Evolutionary conservation across 2,329 filamentous ascomycete species (phyloP).

Genomic region (Aspergillus sp.): DNA sequence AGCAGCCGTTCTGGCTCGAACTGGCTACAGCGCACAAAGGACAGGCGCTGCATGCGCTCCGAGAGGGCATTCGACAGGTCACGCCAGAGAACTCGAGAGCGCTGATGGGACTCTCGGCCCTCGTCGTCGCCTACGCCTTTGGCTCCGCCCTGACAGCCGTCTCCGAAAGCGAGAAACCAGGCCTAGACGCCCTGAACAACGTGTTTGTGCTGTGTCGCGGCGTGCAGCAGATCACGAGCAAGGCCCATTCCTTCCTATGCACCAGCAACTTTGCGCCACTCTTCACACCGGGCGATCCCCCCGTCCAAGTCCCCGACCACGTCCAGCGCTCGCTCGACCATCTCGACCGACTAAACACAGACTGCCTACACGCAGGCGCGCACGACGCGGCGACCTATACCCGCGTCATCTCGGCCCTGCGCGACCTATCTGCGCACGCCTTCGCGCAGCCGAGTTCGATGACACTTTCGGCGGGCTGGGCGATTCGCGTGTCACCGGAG

Average conservation of each 20-base stretch:
- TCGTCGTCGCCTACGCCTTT: slow-evolving; percentile 30
- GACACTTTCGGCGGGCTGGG: slow-evolving; percentile 28
- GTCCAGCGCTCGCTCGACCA: background rate
- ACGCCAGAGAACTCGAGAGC: slow-evolving; percentile 22
- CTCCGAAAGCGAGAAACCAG: slow-evolving; percentile 2
- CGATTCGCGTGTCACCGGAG: slow-evolving; percentile 21
- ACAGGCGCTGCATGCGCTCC: slow-evolving; percentile 9
- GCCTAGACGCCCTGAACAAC: slow-evolving; percentile 10
- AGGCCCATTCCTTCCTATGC: background rate
- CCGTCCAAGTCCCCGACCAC: background rate
- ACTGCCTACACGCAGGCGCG: background rate
- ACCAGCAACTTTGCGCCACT: slow-evolving; percentile 14
- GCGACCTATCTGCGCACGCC: slow-evolving; percentile 16
- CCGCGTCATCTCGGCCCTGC: slow-evolving; percentile 15
- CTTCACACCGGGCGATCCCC: background rate
- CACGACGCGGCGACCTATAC: slow-evolving; percentile 4
- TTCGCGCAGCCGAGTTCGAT: slow-evolving; percentile 24
- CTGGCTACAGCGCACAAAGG: slow-evolving; percentile 26
- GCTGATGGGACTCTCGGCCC: slow-evolving; percentile 22
- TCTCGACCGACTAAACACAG: slow-evolving; percentile 6
- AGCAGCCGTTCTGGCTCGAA: slow-evolving; percentile 23
- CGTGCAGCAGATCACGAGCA: slow-evolving; percentile 6
- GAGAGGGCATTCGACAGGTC: slow-evolving; percentile 17
- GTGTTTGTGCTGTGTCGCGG: slow-evolving; percentile 16
- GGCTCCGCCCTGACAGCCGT: slow-evolving; percentile 22